phyloP scores from a whole-genome alignment of 345 rosid genomes.

The Linum trigynum region DNA sequence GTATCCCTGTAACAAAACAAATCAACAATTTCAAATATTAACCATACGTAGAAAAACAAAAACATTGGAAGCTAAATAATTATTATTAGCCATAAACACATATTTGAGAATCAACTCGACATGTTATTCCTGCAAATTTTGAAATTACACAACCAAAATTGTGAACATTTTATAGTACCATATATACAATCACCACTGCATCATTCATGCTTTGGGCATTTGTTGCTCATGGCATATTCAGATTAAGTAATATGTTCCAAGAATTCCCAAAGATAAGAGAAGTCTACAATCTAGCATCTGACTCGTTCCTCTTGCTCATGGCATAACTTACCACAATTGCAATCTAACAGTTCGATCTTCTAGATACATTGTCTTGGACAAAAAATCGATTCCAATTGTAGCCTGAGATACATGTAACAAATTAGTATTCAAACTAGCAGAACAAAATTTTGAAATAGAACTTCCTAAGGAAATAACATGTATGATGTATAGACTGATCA shows the following conservation, averaged over 20 bases:
- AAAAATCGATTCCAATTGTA: constrained; percentile 2
- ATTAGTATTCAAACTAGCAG: not conserved
- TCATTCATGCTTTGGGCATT: no score
- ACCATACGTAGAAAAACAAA: not conserved
- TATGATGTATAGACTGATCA: not conserved
- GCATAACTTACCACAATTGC: not conserved
- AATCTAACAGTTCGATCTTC: constrained; percentile 2
- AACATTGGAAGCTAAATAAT: not conserved
- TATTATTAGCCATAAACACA: no score
- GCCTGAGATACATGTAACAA: not conserved
- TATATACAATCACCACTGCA: no score
- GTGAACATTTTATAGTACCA: no score
- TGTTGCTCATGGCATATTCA: no score
- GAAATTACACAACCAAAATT: no score
- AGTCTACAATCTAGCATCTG: no score
- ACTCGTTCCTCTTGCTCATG: no score
- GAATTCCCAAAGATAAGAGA: no score
- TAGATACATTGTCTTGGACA: constrained; percentile 6
- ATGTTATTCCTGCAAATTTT: no score
- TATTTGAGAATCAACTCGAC: no score
- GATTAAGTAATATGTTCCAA: no score
- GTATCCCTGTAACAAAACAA: not conserved
- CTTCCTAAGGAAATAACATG: not conserved
- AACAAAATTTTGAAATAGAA: not conserved
- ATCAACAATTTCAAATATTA: not conserved